phyloP scores from a whole-genome alignment of 2,329 filamentous ascomycete genomes.

The Colletotrichum navitas region DNA sequence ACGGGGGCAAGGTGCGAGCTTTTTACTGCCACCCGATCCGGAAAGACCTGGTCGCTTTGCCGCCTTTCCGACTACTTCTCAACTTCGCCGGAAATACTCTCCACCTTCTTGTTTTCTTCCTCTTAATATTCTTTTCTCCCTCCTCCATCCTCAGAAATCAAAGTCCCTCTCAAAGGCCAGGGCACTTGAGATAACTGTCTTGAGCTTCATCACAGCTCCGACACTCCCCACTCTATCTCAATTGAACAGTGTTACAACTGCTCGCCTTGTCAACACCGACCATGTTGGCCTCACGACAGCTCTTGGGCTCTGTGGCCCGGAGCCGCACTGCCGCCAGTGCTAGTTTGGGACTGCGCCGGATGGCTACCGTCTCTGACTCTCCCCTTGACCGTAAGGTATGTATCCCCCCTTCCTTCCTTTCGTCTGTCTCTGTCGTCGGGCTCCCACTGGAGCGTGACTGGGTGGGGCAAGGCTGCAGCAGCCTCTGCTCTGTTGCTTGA shows the following conservation, averaged over 20 bases:
- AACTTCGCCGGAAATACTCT: constrained; percentile 47
- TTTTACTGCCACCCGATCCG: constrained; percentile 39
- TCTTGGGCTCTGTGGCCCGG: constrained; percentile 74
- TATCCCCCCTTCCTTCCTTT: not conserved
- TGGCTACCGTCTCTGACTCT: constrained; percentile 89
- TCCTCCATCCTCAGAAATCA: constrained; percentile 41
- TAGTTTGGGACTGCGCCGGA: constrained; percentile 74
- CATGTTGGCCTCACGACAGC: constrained; percentile 80
- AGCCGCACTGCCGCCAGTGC: constrained; percentile 66
- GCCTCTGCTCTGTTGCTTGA: not conserved
- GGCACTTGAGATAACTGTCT: constrained; percentile 33
- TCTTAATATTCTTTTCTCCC: constrained; percentile 45
- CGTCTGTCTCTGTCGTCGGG: no score
- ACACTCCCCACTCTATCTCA: constrained; percentile 44
- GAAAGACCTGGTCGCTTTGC: constrained; percentile 21
- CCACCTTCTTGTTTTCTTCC: constrained; percentile 42
- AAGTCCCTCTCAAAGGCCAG: constrained; percentile 35
- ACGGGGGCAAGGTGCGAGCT: constrained; percentile 17
- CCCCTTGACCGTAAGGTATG: constrained; percentile 89
- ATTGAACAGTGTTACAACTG: constrained; percentile 48
- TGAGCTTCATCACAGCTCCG: constrained; percentile 39
- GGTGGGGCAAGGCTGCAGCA: not conserved
- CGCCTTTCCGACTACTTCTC: constrained; percentile 38
- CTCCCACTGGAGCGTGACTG: not conserved
- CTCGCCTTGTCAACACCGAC: constrained; percentile 54